Base-by-base conservation (phyloP, 208 protist species). In the Crithidia bombi region DNA sequence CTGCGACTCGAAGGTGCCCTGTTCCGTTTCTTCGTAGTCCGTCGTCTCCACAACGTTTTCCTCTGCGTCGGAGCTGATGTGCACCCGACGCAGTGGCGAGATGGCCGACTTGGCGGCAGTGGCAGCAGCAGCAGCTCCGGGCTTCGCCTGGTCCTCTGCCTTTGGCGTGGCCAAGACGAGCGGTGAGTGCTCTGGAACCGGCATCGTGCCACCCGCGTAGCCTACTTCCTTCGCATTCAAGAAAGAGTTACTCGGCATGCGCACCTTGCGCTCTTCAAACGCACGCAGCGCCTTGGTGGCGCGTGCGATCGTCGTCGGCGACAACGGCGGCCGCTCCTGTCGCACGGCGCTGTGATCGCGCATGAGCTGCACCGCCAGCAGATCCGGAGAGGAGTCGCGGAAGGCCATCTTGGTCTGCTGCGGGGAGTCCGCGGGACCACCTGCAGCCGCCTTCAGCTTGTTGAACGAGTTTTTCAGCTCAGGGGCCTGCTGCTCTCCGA, bases 331-430 rank as follows among this genome's bases (percentile, higher is more conserved):
- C 57, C 72, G 69, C 41, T 55, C 15, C 36, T 61, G 28, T 28
- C 51, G 64, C n/a, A 44, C 10, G 4, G 54, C 62, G 30, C 66
- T 74, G 62, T 65, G 55, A 26, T 79, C 75, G 25, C 80, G 75
- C 73, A 87, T 88, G n/a, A 55, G 46, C 64, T 84, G 67, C 35
- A 89, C 47, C 17, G 81, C 78, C 28, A 89, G 52, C 9, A 89
- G 63, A 38, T 89, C 83, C 10, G 80, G 68, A 33, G 75, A 73
- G 15, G 83, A 87, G 28, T 83, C 69, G 11, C 61, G 68, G 33
- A 89, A 68, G 10, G 15, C 50, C 43, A 73, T 59, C 41, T 75
- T 67, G 5, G 61, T 46, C 49, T 52, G 15, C 39, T 46, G 51
- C 38, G 65, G 38, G n/a, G 39, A 41, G 12, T 33, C 30, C 43